Conservation (phyloP, 148 eudicot species). For the Diospyros kaki region DNA sequence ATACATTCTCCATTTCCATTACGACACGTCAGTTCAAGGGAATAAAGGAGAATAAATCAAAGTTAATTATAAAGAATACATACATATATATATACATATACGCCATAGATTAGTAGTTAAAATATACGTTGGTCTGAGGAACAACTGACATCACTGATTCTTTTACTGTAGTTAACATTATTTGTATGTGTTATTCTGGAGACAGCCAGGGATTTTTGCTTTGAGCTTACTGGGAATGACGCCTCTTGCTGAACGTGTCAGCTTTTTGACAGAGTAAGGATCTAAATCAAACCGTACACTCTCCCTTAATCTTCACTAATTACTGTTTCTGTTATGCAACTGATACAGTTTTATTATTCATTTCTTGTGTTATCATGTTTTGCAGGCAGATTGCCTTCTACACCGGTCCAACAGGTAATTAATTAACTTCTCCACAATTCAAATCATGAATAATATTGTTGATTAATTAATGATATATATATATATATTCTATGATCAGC, state of each 20-base stretch:
- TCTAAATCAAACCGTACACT: not conserved
- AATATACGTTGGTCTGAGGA: too few relatives aligned
- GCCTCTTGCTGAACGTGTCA: conserved; percentile 72
- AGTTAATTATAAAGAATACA: too few relatives aligned
- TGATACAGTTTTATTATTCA: not conserved
- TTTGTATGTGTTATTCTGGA: not conserved
- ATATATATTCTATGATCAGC: too few relatives aligned
- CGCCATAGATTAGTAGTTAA: too few relatives aligned
- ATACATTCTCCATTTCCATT: too few relatives aligned
- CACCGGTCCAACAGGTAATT: conserved; percentile 79
- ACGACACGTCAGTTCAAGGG: too few relatives aligned
- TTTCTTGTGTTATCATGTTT: conserved; percentile 5
- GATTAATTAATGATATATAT: too few relatives aligned
- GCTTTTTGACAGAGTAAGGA: conserved; percentile 73
- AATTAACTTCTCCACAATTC: not conserved
- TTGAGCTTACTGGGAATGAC: conserved; percentile 68
- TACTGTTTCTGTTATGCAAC: not conserved
- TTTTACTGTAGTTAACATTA: too few relatives aligned
- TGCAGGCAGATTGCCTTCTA: conserved; percentile 71
- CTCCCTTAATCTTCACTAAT: not conserved
- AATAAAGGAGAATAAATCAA: too few relatives aligned
- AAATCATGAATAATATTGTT: too few relatives aligned
- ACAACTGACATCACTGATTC: too few relatives aligned
- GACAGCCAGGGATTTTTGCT: conserved; percentile 50
- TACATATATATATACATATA: too few relatives aligned